Conservation (phyloP, 352 stramenopile genomes). For the Phytophthora hybrid region DNA sequence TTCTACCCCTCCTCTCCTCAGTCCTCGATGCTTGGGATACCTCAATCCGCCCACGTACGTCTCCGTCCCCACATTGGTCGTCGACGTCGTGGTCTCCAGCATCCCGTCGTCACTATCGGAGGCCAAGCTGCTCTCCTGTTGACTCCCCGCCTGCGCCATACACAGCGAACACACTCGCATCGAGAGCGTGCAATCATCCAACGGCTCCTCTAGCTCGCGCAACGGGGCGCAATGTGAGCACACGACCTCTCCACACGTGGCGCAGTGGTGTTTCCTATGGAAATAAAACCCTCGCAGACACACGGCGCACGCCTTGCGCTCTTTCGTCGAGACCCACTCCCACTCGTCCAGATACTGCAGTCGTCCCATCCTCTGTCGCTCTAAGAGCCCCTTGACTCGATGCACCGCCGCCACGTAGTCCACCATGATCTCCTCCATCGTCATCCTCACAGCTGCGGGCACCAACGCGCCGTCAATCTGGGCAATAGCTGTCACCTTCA, state of each 20-base stretch:
- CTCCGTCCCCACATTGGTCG: constrained; percentile 60
- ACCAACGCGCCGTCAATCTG: constrained; percentile 72
- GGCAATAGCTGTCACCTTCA: constrained; percentile 76
- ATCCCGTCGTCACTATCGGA: constrained; percentile 35
- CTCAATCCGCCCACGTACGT: constrained; percentile 51
- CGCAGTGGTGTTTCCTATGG: constrained; percentile 80
- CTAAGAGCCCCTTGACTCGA: constrained; percentile 66
- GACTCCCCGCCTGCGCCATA: constrained; percentile 56
- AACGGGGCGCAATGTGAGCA: constrained; percentile 78
- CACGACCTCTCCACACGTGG: constrained; percentile 81
- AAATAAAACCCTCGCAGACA: constrained; percentile 85
- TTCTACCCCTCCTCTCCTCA: constrained; percentile 27
- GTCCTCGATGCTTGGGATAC: constrained; percentile 41
- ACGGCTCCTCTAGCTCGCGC: constrained; percentile 74
- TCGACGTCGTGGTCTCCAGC: constrained; percentile 39
- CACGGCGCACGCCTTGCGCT: constrained; percentile 83
- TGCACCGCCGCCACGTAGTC: constrained; percentile 66
- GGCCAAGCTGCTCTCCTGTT: constrained; percentile 29
- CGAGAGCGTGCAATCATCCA: constrained; percentile 55
- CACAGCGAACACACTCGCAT: constrained; percentile 81
- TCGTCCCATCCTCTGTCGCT: constrained; percentile 78
- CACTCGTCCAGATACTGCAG: constrained; percentile 84
- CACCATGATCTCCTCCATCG: constrained; percentile 78
- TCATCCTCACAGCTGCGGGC: constrained; percentile 26
- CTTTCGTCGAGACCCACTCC: constrained; percentile 74